Base-by-base conservation (phyloP, 2,329 filamentous ascomycete species). In the Alternaria sp. region DNA sequence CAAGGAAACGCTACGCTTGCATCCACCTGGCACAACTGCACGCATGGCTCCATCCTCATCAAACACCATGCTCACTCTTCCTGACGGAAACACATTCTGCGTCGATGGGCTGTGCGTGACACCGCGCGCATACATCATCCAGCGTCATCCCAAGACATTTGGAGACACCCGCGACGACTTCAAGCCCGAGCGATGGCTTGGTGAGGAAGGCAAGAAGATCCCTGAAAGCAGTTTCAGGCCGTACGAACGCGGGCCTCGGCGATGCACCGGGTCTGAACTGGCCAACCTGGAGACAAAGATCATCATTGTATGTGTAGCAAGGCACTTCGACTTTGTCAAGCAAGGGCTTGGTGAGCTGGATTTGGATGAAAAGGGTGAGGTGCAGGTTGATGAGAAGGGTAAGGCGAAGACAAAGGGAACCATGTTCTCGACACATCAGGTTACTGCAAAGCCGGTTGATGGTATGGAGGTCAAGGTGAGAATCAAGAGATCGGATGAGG, bases 191-290 rank as follows among this genome's bases (percentile, higher is more conserved):
- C 61, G 68, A 11, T 70, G 66, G 64, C 51, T 70, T 1, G 59
- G 62, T 3, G 62, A 66, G 1, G 49, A 36, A 4, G 64, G 34
- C 7, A 52, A 43, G 12, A 39, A 28, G 70, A 79, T 65, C 71
- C 78, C 9, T 28, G 79, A 82, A 51, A 81, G 80, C 51, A 82
- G 82, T 0, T 88, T 80, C 76, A 78, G 84, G 5, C 78, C 83
- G 0, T 88, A 88, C 67, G 83, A 84, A 66, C 78, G 81, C 53
- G 86, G 86, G 0, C 79, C 81, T 1, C 71, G 85, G 8, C 83
- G 83, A 51, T 88, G 86, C 66, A 83, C 86, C 22, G 85, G 85
- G 0, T 83, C 85, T 69, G 84, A 86, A 68, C 77, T 87, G 36
- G 85, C 81, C 4, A 79, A 82, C 67, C 69, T 84, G 9, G 85